Percentiles rank a stretch among this genome's conserved stretches.
Conservation (phyloP, 2,329 filamentous ascomycete genomes). For the Aspergillus nomiae region DNA sequence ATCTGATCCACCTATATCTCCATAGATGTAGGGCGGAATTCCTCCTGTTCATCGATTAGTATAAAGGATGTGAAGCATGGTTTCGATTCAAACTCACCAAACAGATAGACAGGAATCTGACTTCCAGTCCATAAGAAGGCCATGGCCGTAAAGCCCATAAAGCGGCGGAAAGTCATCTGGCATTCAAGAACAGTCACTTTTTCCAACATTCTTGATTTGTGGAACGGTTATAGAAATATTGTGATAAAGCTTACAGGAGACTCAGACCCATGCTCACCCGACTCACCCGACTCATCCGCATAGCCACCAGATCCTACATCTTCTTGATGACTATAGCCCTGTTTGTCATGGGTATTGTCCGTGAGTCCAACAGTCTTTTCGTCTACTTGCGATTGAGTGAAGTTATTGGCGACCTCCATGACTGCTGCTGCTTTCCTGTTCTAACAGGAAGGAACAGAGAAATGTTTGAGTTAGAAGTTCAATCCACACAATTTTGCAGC, state of each 20-base stretch:
- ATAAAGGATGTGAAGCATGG: neutral
- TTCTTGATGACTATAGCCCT: slow-evolving; percentile 48
- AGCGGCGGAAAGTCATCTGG: slow-evolving; percentile 53
- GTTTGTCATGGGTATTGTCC: slow-evolving; percentile 30
- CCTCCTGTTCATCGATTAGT: slow-evolving; percentile 33
- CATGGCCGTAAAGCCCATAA: slow-evolving; percentile 61
- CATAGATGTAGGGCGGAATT: slow-evolving; percentile 59
- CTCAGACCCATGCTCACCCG: slow-evolving; percentile 40
- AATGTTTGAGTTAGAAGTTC: neutral
- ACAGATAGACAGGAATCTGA: slow-evolving; percentile 60
- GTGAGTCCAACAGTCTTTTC: slow-evolving; percentile 32
- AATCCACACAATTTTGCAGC: neutral
- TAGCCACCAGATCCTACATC: slow-evolving; percentile 49
- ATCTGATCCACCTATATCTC: slow-evolving; percentile 61
- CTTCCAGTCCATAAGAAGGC: slow-evolving; percentile 63
- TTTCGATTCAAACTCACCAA: slow-evolving; percentile 39
- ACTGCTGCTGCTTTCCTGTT: slow-evolving; percentile 4
- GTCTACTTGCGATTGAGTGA: slow-evolving; percentile 22
- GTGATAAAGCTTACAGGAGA: slow-evolving; percentile 40
- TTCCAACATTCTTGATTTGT: neutral
- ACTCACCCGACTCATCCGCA: slow-evolving; percentile 47
- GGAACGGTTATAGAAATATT: neutral
- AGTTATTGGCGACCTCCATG: slow-evolving; percentile 22
- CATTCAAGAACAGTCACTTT: slow-evolving; percentile 20
- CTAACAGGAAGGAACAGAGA: neutral